A percentile compares a stretch with the other conserved stretches of the same genome.
phyloP scores from a whole-genome alignment of 2,329 filamentous ascomycete genomes.

The Cladophialophora bantiana region DNA sequence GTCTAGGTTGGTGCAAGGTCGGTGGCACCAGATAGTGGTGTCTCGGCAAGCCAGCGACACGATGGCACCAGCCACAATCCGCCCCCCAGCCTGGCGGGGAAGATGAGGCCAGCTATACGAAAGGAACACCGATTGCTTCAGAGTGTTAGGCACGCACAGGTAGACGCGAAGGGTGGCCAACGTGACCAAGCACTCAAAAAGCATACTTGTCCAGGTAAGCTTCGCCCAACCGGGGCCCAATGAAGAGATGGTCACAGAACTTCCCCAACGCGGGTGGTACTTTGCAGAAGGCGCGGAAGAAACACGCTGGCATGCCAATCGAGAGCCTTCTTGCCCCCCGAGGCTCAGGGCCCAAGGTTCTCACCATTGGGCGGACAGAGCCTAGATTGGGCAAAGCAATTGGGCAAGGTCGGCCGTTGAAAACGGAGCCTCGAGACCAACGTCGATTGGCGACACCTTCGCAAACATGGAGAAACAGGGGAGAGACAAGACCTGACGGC shows the following conservation, averaged over 20 bases:
- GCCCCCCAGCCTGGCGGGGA: constrained; percentile 18
- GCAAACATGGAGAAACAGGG: constrained; percentile 35
- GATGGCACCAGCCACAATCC: constrained; percentile 35
- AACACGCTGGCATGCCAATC: constrained; percentile 19
- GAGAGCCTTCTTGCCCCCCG: background rate
- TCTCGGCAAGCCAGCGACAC: constrained; percentile 36
- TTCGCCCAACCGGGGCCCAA: constrained; percentile 20
- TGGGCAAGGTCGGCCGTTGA: constrained; percentile 29
- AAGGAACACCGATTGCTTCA: constrained; percentile 15
- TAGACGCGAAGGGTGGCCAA: constrained; percentile 15
- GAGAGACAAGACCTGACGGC: constrained; percentile 26
- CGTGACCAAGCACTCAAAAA: constrained; percentile 27
- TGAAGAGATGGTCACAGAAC: constrained; percentile 14
- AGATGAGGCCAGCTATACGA: constrained; percentile 1
- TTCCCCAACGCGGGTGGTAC: constrained; percentile 21
- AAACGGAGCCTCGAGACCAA: constrained; percentile 20
- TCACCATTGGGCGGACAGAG: constrained; percentile 29
- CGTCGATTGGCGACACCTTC: constrained; percentile 31
- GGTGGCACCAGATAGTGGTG: constrained; percentile 37
- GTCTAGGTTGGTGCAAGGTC: constrained; percentile 25
- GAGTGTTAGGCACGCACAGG: background rate
- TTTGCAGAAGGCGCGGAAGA: constrained; percentile 26
- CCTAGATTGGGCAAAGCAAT: constrained; percentile 26
- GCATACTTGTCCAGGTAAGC: constrained; percentile 24
- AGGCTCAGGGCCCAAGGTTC: constrained; percentile 21